Conservation (phyloP, 345 rosid genomes). For the Arabis alpina region DNA sequence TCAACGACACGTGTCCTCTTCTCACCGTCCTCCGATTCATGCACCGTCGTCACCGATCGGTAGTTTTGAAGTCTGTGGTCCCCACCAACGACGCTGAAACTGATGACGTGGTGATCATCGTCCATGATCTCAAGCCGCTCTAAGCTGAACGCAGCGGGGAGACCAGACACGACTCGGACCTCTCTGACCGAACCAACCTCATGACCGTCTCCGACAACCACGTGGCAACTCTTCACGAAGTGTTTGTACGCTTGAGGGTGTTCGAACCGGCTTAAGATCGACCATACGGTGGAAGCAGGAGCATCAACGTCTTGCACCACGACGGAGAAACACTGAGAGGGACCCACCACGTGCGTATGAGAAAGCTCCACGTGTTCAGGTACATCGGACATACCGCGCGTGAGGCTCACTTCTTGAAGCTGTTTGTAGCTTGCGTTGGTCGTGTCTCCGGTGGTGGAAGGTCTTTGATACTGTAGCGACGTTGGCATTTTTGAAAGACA, state of each 20-base stretch:
- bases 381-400: conserved; percentile 41
- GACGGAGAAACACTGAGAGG: conserved; percentile 72
- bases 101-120: conserved; percentile 72
- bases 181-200: conserved; percentile 72
- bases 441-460: conserved; percentile 37
- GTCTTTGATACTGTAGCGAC: conserved; percentile 53
- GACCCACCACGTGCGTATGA: conserved; percentile 58
- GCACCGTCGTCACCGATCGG: conserved; percentile 83
- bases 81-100: conserved; percentile 88
- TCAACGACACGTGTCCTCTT: conserved; percentile 69
- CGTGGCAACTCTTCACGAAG: conserved; percentile 74
- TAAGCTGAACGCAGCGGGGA: conserved; percentile 78
- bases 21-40: conserved; percentile 46
- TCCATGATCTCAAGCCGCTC: conserved; percentile 90
- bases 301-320: conserved; percentile 64
- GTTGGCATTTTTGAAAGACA: conserved; percentile 60
- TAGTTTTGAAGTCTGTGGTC: conserved; percentile 80
- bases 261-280: conserved; percentile 79
- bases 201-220: conserved; percentile 70
- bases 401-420: conserved; percentile 42
- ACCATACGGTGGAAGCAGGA: conserved; percentile 72
- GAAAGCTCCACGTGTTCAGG: conserved; percentile 56
- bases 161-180: conserved; percentile 80
- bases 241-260: conserved; percentile 85
- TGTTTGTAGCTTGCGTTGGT: conserved; percentile 39